Base-by-base conservation (phyloP, 768 basidiomycete species). In the Stropharia rugosoannulata region DNA sequence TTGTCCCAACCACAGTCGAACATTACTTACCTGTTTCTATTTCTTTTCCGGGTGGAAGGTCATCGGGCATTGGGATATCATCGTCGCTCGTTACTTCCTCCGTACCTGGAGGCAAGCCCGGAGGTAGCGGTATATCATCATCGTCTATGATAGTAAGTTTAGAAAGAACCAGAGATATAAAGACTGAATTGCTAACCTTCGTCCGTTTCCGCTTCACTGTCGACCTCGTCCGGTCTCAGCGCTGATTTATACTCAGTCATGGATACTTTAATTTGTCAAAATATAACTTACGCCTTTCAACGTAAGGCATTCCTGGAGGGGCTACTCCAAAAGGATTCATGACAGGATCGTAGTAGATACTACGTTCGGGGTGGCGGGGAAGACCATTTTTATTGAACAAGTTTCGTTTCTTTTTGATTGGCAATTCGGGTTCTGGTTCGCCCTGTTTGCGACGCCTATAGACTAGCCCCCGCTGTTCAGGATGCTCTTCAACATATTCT, bases 281-380 rank as follows among this genome's bases (percentile, higher is more conserved):
- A 12, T 37, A 56, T 48, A 19, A 44, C 89, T 72, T 63, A 95
- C 95, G 82, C 73, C 88, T 73, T 68, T 98, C 93, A 55, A 83
- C 74, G 70, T 97, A 98, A n/a, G 92, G 93, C 94, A 97, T 93
- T 6, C 96, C 96, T 11, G 95, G 96, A 40, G 95, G 95, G 16
- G 95, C 86, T 15, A 94, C 90, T 27, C 95, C 95, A 66, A 79
- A 95, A 19, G 94, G 93, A 67, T 98, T 98, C 83, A 95, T 87
- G 40, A 94, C 82, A 27, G 90, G 82, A 64, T 98, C 90, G 73
- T 94, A 98, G 69, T 96, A 98, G 36, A 95, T 77, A 70, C 90
- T 93, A 61, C 92, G 80, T 66, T 92, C 93, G n/a, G 95, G 95
- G 73, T 94, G 91, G 51, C 88, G 79, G 59, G 93, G 89, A 39